Evolutionary conservation across 2,329 filamentous ascomycete genomes (phyloP), one percentile per base, ranked within the genome.

Genomic region (Helminthosporium solani): DNA sequence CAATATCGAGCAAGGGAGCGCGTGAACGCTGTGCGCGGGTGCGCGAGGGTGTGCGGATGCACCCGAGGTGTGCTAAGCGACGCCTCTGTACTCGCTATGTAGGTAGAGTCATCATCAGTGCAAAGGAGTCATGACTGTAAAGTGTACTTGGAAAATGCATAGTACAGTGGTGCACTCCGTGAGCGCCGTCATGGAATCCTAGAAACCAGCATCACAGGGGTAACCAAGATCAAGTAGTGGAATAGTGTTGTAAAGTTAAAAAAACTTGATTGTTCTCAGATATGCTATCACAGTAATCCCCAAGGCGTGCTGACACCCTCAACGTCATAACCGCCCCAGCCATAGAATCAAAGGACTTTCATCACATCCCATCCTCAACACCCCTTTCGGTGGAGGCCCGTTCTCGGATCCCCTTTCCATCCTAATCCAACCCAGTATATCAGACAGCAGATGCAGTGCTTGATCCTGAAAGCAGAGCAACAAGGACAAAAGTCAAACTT

Each of bases 391-490:
- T 57, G 58, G 56, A 60, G 58, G 46, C 39, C 44, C 45, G 38
- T 38, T 39, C 36, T 35, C n/a, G n/a, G n/a, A 42, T 47, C 19
- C 33, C 46, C 16, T 33, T 34, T 14, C 19, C n/a, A 36, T 50
- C 49, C 44, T 44, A 23, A 53, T 47, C 40, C 51, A 44, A 40
- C 50, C 48, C 47, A 49, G 33, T 48, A 49, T 58, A 44, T 47
- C 39, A 53, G 54, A 56, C 45, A 61, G 56, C 59, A 63, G 47
- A 47, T 31, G 56, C 57, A 57, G 50, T 57, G 61, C 58, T 58
- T 52, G 35, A 53, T 55, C 44, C 52, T 43, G 46, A 37, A 61
- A 55, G 58, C 56, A 59, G 41, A 50, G 58, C 52, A 53, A 49
- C 53, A 60, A 58, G 52, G 51, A 55, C 50, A 43, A 49, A 33